Conservation (phyloP, 2,329 filamentous ascomycete genomes). For the Apiospora rasikravindrae region DNA sequence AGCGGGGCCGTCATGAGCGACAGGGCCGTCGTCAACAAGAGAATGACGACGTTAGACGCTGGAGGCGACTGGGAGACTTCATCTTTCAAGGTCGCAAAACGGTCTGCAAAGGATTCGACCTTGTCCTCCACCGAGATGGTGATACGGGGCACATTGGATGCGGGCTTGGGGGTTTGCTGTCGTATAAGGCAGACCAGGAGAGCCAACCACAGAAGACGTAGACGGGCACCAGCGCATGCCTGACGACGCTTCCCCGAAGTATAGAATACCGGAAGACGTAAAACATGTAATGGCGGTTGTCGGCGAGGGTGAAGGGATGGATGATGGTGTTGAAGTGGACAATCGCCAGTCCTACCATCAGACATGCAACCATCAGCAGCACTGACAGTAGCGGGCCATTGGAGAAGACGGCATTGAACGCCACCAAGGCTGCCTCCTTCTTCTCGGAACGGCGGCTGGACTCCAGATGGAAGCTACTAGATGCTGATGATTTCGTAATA, state of each 20-base stretch:
- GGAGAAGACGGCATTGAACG: conserved; percentile 36
- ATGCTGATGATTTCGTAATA: not conserved
- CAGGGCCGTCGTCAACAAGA: conserved; percentile 72
- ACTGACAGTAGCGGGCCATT: conserved; percentile 42
- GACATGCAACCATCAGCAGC: conserved; percentile 42
- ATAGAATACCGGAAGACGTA: conserved; percentile 91
- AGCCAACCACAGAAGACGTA: conserved; percentile 77
- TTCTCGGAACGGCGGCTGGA: not conserved
- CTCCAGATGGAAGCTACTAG: not conserved
- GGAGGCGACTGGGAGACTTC: conserved; percentile 25
- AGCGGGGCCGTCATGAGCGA: conserved; percentile 88
- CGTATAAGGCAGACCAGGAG: conserved; percentile 64
- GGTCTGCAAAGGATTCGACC: not conserved
- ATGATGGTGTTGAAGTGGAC: conserved; percentile 89
- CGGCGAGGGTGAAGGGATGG: conserved; percentile 93
- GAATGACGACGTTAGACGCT: conserved; percentile 60
- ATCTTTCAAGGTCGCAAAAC: not conserved
- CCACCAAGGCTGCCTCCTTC: conserved; percentile 21
- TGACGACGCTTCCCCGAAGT: conserved; percentile 64
- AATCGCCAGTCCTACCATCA: conserved; percentile 47
- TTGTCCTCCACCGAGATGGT: not conserved
- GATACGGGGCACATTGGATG: not conserved
- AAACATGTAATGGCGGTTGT: conserved; percentile 97
- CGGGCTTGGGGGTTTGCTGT: conserved; percentile 19
- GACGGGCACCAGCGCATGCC: conserved; percentile 69